Conservation (phyloP, 768 basidiomycete species). For the Gyrodon lividus region DNA sequence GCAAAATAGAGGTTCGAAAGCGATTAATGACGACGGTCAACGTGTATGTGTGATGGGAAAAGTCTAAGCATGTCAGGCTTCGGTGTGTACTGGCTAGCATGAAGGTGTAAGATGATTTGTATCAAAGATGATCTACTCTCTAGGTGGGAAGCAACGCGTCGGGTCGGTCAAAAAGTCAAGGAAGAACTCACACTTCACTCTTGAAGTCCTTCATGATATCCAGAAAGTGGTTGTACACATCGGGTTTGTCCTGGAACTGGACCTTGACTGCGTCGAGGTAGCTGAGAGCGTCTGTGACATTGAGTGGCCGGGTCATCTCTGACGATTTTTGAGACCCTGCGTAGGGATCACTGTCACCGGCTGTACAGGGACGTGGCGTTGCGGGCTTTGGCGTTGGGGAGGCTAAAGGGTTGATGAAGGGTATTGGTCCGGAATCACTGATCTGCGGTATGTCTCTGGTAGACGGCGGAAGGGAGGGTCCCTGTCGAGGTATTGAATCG, state of each 20-base stretch:
- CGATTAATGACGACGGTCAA: slow-evolving; percentile 7
- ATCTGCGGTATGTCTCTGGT: not conserved
- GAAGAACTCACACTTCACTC: slow-evolving; percentile 73
- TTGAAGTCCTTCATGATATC: slow-evolving; percentile 99
- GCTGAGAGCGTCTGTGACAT: slow-evolving; percentile 90
- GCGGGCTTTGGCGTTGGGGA: slow-evolving; percentile 31
- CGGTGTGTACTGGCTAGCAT: not conserved
- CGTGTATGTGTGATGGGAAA: not conserved
- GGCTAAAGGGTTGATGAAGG: not conserved
- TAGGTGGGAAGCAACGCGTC: not conserved
- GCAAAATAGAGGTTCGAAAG: slow-evolving; percentile 1
- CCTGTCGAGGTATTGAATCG: not conserved
- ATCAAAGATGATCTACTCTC: not conserved
- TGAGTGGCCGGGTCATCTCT: slow-evolving; percentile 63
- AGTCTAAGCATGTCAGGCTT: not conserved
- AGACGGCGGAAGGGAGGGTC: not conserved
- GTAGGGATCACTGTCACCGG: slow-evolving; percentile 21
- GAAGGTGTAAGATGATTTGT: slow-evolving; percentile 1
- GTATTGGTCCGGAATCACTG: not conserved
- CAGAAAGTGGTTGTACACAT: slow-evolving; percentile 91
- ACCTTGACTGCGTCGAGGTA: slow-evolving; percentile 94
- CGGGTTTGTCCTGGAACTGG: slow-evolving; percentile 86
- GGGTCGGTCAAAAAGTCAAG: not conserved
- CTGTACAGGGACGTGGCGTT: slow-evolving; percentile 41
- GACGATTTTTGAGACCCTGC: slow-evolving; percentile 34